Base-by-base conservation (phyloP, 2,329 filamentous ascomycete species). In the Boeremia exigua region DNA sequence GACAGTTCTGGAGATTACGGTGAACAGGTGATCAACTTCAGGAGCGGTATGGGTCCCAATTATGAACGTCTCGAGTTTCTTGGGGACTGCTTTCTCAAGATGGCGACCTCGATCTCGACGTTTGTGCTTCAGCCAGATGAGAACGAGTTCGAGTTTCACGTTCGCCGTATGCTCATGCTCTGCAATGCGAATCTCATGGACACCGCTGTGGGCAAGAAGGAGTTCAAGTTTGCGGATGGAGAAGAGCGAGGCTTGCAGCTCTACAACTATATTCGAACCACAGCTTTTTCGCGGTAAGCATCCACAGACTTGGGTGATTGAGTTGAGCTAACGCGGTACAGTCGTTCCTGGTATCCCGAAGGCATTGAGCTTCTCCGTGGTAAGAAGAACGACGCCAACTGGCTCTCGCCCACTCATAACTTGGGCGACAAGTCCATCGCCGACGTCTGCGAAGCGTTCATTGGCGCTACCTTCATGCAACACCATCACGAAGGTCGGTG, bases 41-140 rank as follows among this genome's bases (percentile, higher is more conserved):
- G 92, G 65, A 80, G 84, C 43, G 93, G 92, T 2, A 96, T 96
- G 92, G 92, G 92, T 1, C 88, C 88, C 34, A 98, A 98, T 65
- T 99, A 99, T 67, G 95, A 99, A 74, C 86, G 95, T 11, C 82
- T 98, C 0, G 95, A 99, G 68, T 96, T 97, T 56, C 82, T 98
- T 2, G 95, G 95, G 0, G 95, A 99, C 72, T 90, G 89, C 30
- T 96, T 97, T 68, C 81, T 99, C 56, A 99, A 99, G 76, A 94
- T 97, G 88, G 91, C 91, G 10, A 97, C 94, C 0, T 94, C 93
- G 0, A 92, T 99, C 48, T 88, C 92, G 0, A 81, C 96, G 0
- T 98, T 90, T 70, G 88, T 89, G 0, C 82, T 87, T 27, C 86
- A 90, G 17, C 91, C 92, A 0, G 84, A 90, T 43, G 86, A 89